Base-by-base conservation (phyloP, 2,329 filamentous ascomycete genomes). In the Teratosphaeria zuluensis region DNA sequence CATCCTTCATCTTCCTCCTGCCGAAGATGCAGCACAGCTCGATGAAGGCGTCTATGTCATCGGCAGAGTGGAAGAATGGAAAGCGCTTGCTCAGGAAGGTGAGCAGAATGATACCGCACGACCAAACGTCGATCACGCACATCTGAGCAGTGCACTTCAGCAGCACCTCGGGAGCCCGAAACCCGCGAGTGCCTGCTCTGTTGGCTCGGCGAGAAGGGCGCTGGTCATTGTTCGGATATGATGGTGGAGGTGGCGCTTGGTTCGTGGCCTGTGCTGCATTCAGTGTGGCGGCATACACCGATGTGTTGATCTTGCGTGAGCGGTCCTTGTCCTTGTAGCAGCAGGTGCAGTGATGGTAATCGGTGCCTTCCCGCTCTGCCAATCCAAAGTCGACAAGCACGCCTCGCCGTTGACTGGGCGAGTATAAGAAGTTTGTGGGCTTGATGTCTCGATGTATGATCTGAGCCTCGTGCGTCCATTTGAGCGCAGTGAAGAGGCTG, bases 331-430 rank as follows among this genome's bases (percentile, higher is more conserved):
- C 72, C 12, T 81, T 74, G 61, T 91, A 83, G 61, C 87, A 85
- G 74, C 92, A 97, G n/a, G 89, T 77, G 70, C 92, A 97, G 1
- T 86, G 85, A 68, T 89, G 88, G 71, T 80, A 83, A 56, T 95
- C 90, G 28, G 84, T 85, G 24, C 89, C 80, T 68, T 82, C 76
- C 42, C 80, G 72, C 73, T 99, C 94, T 38, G 94, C 94, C 16
- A 99, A 82, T n/a, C 94, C 94, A 76, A 99, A 99, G 71, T 99
- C 94, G n/a, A 99, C 94, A 0, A 99, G 82, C 1, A 99, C 92
- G 48, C 94, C 94, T 58, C 89, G 86, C 66, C 86, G 84, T 51
- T 86, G 84, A 11, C 84, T 77, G 0, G 90, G 89, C 64, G 95
- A 90, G 75, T 97, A 97, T 46, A 97, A 81, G 68, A 97, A 97